phyloP scores from a whole-genome alignment of 192 early-diverging fungal species.

The Umbelopsis sp. region DNA sequence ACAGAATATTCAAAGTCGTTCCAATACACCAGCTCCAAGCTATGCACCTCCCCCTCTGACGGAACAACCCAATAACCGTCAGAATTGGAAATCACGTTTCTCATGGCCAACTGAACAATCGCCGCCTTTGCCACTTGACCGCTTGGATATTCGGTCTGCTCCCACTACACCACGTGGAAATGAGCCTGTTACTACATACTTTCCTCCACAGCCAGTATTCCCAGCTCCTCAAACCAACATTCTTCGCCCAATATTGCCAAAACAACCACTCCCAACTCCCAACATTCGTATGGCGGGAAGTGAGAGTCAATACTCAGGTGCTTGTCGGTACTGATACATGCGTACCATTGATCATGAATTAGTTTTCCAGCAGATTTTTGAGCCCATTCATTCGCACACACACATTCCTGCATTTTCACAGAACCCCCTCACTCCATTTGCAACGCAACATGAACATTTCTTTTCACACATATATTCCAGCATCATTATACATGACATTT shows the following conservation, averaged over 20 bases:
- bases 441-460: too few relatives aligned
- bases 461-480: too few relatives aligned
- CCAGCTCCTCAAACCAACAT: background rate
- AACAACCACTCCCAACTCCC: background rate
- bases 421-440: too few relatives aligned
- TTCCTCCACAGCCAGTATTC: constrained; percentile 1
- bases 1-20: constrained; percentile 1
- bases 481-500: too few relatives aligned
- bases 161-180: background rate
- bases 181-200: background rate
- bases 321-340: constrained; percentile 1
- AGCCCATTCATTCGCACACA: background rate
- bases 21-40: background rate
- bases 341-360: background rate
- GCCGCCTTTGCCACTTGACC: background rate
- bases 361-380: background rate
- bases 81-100: background rate
- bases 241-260: background rate
- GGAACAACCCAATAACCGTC: background rate
- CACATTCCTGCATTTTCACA: background rate
- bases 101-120: background rate
- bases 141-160: background rate
- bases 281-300: background rate
- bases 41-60: background rate
- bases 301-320: background rate